Evolutionary conservation across 1,139 yeast genomes (phyloP).

Genomic region (Kodamaea arcana): DNA sequence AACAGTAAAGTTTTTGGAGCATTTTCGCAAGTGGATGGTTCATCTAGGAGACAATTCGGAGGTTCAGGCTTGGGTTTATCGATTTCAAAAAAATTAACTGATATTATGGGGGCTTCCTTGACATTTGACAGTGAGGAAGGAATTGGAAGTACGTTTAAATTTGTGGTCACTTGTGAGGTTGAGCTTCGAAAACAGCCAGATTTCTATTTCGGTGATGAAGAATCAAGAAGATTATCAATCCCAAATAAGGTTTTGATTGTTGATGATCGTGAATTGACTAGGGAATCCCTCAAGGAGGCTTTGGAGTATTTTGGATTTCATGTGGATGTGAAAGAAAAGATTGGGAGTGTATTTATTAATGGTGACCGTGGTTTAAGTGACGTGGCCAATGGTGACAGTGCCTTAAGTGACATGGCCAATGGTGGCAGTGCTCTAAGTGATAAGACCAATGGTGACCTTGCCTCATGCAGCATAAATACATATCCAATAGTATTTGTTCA

Average conservation of each 20-base stretch:
- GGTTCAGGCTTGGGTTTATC: constrained; percentile 62
- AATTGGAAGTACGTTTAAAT: constrained; percentile 49
- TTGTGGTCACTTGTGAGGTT: constrained; percentile 31
- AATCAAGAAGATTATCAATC: constrained; percentile 8
- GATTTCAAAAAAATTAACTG: constrained; percentile 54
- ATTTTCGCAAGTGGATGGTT: constrained; percentile 60
- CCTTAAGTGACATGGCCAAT: too few species aligned
- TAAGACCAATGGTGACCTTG: too few species aligned
- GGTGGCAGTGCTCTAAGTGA: too few species aligned
- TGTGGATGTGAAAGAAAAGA: constrained; percentile 15
- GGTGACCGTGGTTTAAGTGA: too few species aligned
- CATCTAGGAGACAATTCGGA: constrained; percentile 53
- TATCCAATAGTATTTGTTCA: constrained; percentile 19
- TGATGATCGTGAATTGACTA: constrained; percentile 29
- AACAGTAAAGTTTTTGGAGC: constrained; percentile 52
- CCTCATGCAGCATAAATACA: too few species aligned
- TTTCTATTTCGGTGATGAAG: constrained; percentile 16
- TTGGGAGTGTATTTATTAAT: too few species aligned
- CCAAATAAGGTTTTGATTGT: constrained; percentile 29
- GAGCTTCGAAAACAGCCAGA: constrained; percentile 16
- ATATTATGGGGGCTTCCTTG: constrained; percentile 55
- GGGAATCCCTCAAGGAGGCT: constrained; percentile 27
- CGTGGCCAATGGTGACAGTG: too few species aligned
- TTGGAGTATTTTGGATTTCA: constrained; percentile 32
- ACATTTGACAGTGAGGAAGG: constrained; percentile 51